Conservation (phyloP, 2,329 filamentous ascomycete genomes). For the Sporothrix dimorphospora region DNA sequence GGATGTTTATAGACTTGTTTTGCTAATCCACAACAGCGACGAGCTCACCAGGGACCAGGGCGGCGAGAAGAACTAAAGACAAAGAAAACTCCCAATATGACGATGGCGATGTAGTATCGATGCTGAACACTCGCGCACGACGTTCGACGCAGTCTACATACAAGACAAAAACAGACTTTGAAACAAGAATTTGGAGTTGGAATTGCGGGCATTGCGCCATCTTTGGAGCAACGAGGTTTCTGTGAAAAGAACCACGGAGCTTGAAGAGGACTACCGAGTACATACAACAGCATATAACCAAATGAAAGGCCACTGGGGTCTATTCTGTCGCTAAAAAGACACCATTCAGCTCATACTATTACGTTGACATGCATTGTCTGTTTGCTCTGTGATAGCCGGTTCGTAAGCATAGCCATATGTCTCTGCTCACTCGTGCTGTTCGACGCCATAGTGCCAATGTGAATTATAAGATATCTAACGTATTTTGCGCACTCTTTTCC, state of each 20-base stretch:
- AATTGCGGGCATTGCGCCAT: neutral
- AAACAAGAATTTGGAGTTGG: neutral
- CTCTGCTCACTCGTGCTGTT: neutral
- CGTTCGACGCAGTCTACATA: neutral
- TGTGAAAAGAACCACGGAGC: neutral
- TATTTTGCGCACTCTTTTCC: slow-evolving; percentile 1
- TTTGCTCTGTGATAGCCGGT: neutral
- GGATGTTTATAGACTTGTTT: neutral
- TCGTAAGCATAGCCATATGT: neutral
- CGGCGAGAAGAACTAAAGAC: slow-evolving; percentile 64
- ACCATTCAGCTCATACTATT: neutral
- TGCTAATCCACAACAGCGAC: slow-evolving; percentile 56
- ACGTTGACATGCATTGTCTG: neutral
- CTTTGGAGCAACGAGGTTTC: neutral
- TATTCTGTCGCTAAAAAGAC: neutral
- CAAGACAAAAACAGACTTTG: neutral
- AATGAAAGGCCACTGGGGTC: neutral
- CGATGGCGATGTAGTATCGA: slow-evolving; percentile 1
- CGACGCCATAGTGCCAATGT: neutral
- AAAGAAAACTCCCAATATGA: neutral
- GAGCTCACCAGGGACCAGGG: slow-evolving; percentile 74
- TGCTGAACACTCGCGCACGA: neutral
- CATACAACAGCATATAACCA: slow-evolving; percentile 13
- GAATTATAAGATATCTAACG: neutral
- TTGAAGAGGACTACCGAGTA: neutral